Conservation (phyloP, 1,139 yeast genomes). For the Protomyces lactucae-debilis region DNA sequence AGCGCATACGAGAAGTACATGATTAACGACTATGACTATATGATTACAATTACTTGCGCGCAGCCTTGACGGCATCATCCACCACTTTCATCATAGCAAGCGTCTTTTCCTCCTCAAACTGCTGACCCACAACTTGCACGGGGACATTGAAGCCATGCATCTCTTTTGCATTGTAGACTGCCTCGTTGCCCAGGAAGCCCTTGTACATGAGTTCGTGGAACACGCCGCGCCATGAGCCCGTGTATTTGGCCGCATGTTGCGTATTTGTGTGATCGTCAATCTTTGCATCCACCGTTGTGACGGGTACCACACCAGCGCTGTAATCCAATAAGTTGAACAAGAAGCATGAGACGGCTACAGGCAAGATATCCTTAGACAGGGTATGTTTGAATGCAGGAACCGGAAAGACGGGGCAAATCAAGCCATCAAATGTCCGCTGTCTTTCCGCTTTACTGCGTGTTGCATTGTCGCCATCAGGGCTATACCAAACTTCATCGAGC, state of each 20-base stretch:
- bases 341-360: constrained; percentile 48
- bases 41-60: neutral
- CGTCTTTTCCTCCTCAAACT: constrained; percentile 60
- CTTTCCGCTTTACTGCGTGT: neutral
- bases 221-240: constrained; percentile 39
- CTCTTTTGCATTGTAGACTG: constrained; percentile 52
- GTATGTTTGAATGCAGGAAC: constrained; percentile 29
- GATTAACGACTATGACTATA: neutral
- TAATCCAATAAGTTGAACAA: constrained; percentile 53
- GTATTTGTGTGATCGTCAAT: constrained; percentile 43
- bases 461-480: neutral
- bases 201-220: constrained; percentile 41
- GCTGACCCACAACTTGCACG: constrained; percentile 56
- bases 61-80: constrained; percentile 39
- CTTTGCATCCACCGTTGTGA: constrained; percentile 47
- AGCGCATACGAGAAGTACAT: constrained; percentile 16
- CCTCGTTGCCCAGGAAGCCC: constrained; percentile 43
- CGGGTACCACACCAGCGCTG: constrained; percentile 54
- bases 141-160: constrained; percentile 63
- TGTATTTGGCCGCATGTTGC: constrained; percentile 38
- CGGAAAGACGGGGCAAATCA: constrained; percentile 28
- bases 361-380: constrained; percentile 40
- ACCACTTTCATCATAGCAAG: constrained; percentile 44
- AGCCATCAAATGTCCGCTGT: constrained; percentile 23
- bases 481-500: constrained; percentile 11